Evolutionary conservation across 164 flowering plant genomes (phyloP).

Genomic region (Litsea cubeba): DNA sequence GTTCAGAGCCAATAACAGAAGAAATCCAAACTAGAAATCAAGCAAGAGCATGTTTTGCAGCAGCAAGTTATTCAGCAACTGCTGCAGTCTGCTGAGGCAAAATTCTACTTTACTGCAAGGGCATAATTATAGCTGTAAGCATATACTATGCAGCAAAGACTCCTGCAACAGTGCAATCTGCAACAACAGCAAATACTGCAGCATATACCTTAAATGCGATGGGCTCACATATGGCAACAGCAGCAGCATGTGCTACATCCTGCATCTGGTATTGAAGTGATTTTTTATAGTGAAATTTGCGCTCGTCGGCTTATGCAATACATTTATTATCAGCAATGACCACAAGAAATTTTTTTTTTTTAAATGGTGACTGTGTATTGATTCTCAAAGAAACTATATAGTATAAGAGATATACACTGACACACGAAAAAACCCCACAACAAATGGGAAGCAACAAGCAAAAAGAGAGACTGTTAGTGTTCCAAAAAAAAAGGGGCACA

Average conservation of each 20-base stretch:
- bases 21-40: slow-evolving; percentile 73
- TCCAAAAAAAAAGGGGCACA: no score
- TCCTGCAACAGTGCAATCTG: slow-evolving; percentile 55
- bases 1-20: slow-evolving; percentile 60
- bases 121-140: slow-evolving; percentile 75
- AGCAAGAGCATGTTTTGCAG: slow-evolving; percentile 75
- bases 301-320: slow-evolving; percentile 93
- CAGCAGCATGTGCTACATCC: slow-evolving; percentile 58
- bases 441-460: no score
- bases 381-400: no score
- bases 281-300: slow-evolving; percentile 78
- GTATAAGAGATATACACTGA: no score
- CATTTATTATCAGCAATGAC: slow-evolving; percentile 81
- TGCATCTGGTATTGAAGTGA: slow-evolving; percentile 44
- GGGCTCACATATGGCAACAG: slow-evolving; percentile 55
- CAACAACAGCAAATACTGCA: slow-evolving; percentile 59
- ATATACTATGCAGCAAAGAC: slow-evolving; percentile 72
- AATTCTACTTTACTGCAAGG: slow-evolving; percentile 61
- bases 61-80: slow-evolving; percentile 80
- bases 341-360: slow-evolving; percentile 37
- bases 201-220: slow-evolving; percentile 62
- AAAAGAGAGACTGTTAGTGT: no score
- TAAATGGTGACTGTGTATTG: no score
- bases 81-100: slow-evolving; percentile 51
- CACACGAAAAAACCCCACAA: no score